Evolutionary conservation across 2,329 filamentous ascomycete genomes (phyloP).

Genomic region (Fusarium sp.): DNA sequence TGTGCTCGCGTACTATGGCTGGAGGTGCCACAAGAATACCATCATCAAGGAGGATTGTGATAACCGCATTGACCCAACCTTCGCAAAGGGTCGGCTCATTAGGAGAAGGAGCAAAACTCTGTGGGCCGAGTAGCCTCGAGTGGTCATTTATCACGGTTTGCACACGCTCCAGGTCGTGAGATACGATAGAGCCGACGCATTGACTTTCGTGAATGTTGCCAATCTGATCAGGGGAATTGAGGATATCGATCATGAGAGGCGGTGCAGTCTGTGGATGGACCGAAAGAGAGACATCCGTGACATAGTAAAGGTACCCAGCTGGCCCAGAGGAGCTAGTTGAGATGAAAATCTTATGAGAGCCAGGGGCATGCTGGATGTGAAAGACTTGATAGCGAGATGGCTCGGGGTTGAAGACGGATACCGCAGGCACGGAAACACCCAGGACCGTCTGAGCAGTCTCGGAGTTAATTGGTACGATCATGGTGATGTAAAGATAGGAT

Average conservation of each 20-base stretch:
- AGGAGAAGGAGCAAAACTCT: not conserved
- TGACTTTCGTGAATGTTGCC: slow-evolving; percentile 21
- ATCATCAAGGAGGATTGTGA: slow-evolving; percentile 23
- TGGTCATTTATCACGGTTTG: slow-evolving; percentile 20
- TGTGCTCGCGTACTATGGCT: not conserved
- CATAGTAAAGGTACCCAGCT: slow-evolving; percentile 24
- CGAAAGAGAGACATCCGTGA: not conserved
- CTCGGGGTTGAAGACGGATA: not conserved
- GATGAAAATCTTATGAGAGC: slow-evolving; percentile 37
- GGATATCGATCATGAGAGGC: slow-evolving; percentile 14
- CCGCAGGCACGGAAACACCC: not conserved
- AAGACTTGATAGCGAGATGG: slow-evolving; percentile 31
- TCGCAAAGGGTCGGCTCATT: slow-evolving; percentile 10
- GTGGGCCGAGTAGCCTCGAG: slow-evolving; percentile 1
- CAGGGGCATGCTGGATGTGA: slow-evolving; percentile 31
- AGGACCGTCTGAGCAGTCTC: not conserved
- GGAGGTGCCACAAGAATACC: slow-evolving; percentile 30
- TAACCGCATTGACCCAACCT: slow-evolving; percentile 21
- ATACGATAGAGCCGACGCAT: slow-evolving; percentile 38
- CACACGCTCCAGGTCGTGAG: slow-evolving; percentile 30
- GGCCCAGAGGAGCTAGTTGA: slow-evolving; percentile 18
- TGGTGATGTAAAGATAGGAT: not conserved
- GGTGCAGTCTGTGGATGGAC: slow-evolving; percentile 5
- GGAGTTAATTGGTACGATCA: not conserved
- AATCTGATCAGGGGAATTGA: slow-evolving; percentile 10